A percentile compares a stretch with the other conserved stretches of the same genome.
Evolutionary conservation across 768 basidiomycete species (phyloP).

Genomic region (Lactarius sanguifluus): DNA sequence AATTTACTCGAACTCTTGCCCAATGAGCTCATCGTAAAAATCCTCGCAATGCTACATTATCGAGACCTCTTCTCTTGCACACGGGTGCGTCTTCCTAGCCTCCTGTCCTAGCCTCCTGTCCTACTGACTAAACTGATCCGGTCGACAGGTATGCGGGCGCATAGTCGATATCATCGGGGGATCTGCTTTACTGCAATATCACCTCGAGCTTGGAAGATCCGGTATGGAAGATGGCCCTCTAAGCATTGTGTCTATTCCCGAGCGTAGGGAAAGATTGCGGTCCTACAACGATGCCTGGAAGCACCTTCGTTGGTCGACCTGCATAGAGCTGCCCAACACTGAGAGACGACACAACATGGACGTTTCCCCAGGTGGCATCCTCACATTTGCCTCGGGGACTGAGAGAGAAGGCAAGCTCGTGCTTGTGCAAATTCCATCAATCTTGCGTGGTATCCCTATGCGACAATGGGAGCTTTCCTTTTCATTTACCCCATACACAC

Average conservation of each 20-base stretch:
- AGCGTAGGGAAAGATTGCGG: slow-evolving; percentile 11
- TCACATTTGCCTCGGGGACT: neutral
- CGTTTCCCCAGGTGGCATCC: slow-evolving; percentile 11
- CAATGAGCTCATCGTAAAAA: neutral
- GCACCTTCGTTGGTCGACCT: slow-evolving; percentile 8
- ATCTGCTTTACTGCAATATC: slow-evolving; percentile 16
- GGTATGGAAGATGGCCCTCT: slow-evolving; percentile 12
- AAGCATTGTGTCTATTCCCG: neutral
- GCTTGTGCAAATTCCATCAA: slow-evolving; percentile 9
- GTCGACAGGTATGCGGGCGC: slow-evolving; percentile 5
- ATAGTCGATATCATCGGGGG: neutral
- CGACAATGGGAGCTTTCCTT: slow-evolving; percentile 20
- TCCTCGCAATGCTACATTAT: slow-evolving; percentile 7
- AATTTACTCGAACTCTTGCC: neutral
- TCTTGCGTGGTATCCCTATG: slow-evolving; percentile 10
- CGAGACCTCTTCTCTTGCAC: slow-evolving; percentile 12
- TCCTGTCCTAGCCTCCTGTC: neutral
- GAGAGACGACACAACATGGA: neutral
- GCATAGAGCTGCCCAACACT: neutral
- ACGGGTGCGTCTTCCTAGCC: neutral
- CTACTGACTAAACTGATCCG: neutral
- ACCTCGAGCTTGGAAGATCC: slow-evolving; percentile 11
- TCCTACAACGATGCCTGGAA: slow-evolving; percentile 5
- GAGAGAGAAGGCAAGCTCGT: neutral
- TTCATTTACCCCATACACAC: neutral